These are phyloP conservation scores for Oryza nivara DNA, from an alignment of 176 grass and related monocot species.

Conservation along the genomic window DNA sequence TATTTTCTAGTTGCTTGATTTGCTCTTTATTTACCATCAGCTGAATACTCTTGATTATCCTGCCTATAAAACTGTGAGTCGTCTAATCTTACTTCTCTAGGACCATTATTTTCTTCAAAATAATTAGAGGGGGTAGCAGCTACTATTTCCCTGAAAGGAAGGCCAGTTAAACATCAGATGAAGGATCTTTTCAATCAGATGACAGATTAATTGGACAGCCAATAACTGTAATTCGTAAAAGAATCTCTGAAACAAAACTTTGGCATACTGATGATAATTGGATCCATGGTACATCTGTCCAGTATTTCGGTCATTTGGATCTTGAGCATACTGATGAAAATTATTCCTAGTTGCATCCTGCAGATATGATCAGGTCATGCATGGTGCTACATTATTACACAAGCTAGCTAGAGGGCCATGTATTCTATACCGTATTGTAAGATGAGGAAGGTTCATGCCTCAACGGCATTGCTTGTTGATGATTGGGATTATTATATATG, in stretches of 20 bases:
- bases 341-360: conserved; percentile 46
- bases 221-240: conserved; percentile 11
- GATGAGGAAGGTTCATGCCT: conserved; percentile 49
- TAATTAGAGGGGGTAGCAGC: conserved; percentile 50
- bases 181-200: conserved; percentile 30
- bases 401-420: background rate
- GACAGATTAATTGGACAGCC: conserved; percentile 11
- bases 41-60: conserved; percentile 51
- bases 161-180: conserved; percentile 8
- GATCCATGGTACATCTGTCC: conserved; percentile 39
- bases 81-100: conserved; percentile 44
- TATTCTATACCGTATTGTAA: conserved; percentile 49
- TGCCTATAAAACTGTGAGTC: conserved; percentile 42
- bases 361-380: conserved; percentile 26
- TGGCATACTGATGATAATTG: conserved; percentile 45
- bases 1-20: conserved; percentile 7
- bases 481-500: conserved; percentile 45
- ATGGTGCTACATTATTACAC: background rate
- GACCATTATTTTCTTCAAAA: conserved; percentile 59
- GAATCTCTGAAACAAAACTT: conserved; percentile 5
- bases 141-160: conserved; percentile 63
- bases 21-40: conserved; percentile 70
- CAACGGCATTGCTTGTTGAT: conserved; percentile 40
- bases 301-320: conserved; percentile 47
- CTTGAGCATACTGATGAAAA: conserved; percentile 47